Evolutionary conservation across 306 rosid species (phyloP).

Genomic region (Dalbergia cultrata): DNA sequence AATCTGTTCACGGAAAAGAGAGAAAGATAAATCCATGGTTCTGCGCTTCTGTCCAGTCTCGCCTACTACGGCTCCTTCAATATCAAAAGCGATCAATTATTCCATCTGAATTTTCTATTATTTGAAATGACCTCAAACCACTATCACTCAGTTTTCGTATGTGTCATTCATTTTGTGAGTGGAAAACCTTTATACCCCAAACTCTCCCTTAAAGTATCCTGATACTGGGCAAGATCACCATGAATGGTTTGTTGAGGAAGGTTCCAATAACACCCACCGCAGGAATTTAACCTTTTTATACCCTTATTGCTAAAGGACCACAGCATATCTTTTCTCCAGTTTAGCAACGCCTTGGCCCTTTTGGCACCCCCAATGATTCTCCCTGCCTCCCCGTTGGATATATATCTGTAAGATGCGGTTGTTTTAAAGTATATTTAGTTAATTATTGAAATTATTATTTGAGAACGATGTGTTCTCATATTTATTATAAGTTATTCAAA

Average conservation of each 20-base stretch:
- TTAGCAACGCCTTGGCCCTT: conserved; percentile 18
- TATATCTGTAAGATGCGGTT: not conserved
- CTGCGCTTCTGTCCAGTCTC: conserved; percentile 30
- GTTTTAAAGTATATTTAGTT: too few relatives aligned
- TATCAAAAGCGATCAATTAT: conserved; percentile 36
- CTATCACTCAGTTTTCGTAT: conserved; percentile 23
- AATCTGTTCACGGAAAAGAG: not conserved
- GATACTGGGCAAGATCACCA: conserved; percentile 18
- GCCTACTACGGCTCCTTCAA: conserved; percentile 22
- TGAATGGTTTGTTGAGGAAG: conserved; percentile 48
- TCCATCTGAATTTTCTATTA: conserved; percentile 47
- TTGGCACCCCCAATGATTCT: conserved; percentile 16
- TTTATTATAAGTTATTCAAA: too few relatives aligned
- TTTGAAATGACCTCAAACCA: conserved; percentile 61
- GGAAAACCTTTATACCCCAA: conserved; percentile 61
- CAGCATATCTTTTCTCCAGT: conserved; percentile 15
- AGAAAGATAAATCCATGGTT: conserved; percentile 5
- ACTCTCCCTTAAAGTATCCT: conserved; percentile 23
- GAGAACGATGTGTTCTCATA: too few relatives aligned
- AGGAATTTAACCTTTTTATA: conserved; percentile 48
- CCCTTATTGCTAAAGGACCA: conserved; percentile 42
- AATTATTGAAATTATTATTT: too few relatives aligned
- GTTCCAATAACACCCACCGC: conserved; percentile 39
- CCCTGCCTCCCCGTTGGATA: conserved; percentile 26
- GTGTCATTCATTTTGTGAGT: conserved; percentile 42